A percentile compares a stretch with the other conserved stretches of the same genome.
Evolutionary conservation across 306 rosid species (phyloP).

Genomic region (Amphicarpaea edgeworthii): DNA sequence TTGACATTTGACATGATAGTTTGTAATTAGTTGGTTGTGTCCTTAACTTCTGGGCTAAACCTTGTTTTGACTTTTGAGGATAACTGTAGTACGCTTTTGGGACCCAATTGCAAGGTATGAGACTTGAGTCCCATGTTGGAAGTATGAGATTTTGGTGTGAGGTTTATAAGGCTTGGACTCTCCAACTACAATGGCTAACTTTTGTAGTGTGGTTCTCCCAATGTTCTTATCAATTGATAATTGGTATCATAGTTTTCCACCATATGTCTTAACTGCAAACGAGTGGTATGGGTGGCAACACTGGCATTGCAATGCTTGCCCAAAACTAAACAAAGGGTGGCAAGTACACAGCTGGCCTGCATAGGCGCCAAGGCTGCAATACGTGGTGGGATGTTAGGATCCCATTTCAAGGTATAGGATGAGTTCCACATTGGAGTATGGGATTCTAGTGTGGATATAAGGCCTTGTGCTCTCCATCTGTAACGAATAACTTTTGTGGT

Average conservation of each 20-base stretch:
- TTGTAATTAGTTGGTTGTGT: constrained; percentile 12
- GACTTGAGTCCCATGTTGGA: background rate
- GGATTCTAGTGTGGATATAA: background rate
- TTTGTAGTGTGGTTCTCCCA: background rate
- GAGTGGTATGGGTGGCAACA: background rate
- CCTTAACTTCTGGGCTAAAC: background rate
- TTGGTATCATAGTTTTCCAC: background rate
- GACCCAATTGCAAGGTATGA: background rate
- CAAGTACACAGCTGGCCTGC: background rate
- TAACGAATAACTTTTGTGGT: background rate
- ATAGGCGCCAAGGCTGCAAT: background rate
- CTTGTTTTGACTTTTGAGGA: background rate
- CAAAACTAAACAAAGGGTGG: background rate
- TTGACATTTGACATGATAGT: background rate
- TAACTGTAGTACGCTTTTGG: background rate
- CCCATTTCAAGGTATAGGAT: background rate
- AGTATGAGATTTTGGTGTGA: background rate
- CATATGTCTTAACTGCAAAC: background rate
- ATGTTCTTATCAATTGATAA: background rate
- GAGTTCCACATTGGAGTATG: background rate
- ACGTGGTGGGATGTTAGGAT: background rate
- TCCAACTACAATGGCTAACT: background rate
- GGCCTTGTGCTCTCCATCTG: background rate
- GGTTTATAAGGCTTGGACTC: background rate
- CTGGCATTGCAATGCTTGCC: background rate